Percentiles rank a stretch among this genome's conserved stretches.
Conservation (phyloP, 1,284 basidiomycete species). For the Ceratobasidium sp. region DNA sequence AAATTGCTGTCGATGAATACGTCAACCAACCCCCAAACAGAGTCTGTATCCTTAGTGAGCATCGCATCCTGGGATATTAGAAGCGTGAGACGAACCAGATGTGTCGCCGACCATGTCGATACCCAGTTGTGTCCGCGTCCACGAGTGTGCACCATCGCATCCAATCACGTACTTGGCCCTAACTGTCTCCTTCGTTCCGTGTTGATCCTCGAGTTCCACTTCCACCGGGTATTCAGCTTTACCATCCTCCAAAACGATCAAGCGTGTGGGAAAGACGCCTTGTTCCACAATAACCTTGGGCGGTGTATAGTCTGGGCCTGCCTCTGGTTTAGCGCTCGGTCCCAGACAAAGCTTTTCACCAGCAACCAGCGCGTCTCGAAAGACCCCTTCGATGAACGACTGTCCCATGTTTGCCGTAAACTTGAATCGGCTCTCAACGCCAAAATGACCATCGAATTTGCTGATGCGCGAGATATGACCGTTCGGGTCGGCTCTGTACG, state of each 20-base stretch:
- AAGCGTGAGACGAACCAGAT: constrained; percentile 2
- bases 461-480: constrained; percentile 3
- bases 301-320: background rate
- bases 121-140: constrained; percentile 20
- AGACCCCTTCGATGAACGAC: constrained; percentile 20
- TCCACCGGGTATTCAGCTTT: background rate
- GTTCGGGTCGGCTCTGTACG: background rate
- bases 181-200: background rate
- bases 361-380: constrained; percentile 22
- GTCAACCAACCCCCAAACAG: constrained; percentile 22
- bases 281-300: constrained; percentile 25
- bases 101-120: constrained; percentile 29
- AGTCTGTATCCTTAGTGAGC: constrained; percentile 8
- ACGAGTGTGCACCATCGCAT: constrained; percentile 42
- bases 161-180: constrained; percentile 34
- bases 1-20: constrained; percentile 16
- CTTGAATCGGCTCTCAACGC: background rate
- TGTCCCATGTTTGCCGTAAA: background rate
- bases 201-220: background rate
- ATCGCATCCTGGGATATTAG: background rate
- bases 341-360: background rate
- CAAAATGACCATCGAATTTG: constrained; percentile 16
- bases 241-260: background rate
- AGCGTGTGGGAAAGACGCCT: background rate
- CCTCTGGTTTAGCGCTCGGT: background rate